Percentiles rank a stretch among this genome's conserved stretches.
phyloP scores from a whole-genome alignment of 2,329 filamentous ascomycete species.

The Colletotrichum sublineola region DNA sequence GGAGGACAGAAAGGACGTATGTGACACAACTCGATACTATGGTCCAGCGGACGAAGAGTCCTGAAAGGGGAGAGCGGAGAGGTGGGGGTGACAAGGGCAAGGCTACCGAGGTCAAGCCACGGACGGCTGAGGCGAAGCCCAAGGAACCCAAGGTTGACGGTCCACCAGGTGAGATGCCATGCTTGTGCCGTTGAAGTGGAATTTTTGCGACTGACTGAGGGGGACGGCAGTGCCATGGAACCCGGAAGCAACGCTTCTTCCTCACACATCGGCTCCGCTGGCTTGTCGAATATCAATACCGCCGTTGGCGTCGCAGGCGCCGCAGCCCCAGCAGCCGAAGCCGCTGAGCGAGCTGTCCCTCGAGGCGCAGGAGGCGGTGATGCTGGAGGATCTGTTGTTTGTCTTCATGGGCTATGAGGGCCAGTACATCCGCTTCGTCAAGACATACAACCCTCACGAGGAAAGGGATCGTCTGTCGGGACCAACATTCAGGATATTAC shows the following conservation, averaged over 20 bases:
- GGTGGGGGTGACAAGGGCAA: slow-evolving; percentile 54
- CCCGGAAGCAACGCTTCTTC: slow-evolving; percentile 81
- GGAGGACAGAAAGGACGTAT: slow-evolving; percentile 68
- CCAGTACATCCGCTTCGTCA: slow-evolving; percentile 92
- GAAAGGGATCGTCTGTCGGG: slow-evolving; percentile 91
- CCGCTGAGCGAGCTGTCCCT: slow-evolving; percentile 79
- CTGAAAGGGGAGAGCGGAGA: slow-evolving; percentile 65
- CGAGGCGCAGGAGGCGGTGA: slow-evolving; percentile 85
- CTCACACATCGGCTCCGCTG: slow-evolving; percentile 77
- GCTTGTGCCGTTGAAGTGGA: slow-evolving; percentile 41
- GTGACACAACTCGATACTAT: slow-evolving; percentile 75
- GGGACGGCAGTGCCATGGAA: slow-evolving; percentile 72
- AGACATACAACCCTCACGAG: slow-evolving; percentile 83
- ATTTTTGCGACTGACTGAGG: slow-evolving; percentile 8
- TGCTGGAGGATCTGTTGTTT: slow-evolving; percentile 91
- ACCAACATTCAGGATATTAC: slow-evolving; percentile 82
- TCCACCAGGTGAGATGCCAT: slow-evolving; percentile 59
- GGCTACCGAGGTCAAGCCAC: slow-evolving; percentile 55
- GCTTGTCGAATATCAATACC: slow-evolving; percentile 74
- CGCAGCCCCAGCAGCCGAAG: slow-evolving; percentile 75
- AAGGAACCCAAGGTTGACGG: slow-evolving; percentile 62
- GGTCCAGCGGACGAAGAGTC: slow-evolving; percentile 70
- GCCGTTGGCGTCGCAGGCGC: slow-evolving; percentile 81
- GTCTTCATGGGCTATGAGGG: slow-evolving; percentile 99
- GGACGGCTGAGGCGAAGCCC: slow-evolving; percentile 59